Conservation (phyloP, 2,329 filamentous ascomycete genomes). For the Venturia nashicola region DNA sequence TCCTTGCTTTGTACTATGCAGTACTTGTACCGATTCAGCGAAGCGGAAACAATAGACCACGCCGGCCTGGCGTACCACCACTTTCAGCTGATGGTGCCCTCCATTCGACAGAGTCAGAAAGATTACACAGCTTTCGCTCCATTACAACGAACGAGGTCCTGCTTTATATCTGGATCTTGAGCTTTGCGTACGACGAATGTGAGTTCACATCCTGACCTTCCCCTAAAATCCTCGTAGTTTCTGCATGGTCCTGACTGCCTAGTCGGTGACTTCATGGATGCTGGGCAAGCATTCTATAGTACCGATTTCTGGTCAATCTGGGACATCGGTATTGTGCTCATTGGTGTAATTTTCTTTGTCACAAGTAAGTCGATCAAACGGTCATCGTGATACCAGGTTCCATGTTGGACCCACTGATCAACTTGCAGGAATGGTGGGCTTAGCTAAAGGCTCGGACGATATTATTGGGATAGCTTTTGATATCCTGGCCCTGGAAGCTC, state of each 20-base stretch:
- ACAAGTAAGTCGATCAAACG: conserved; percentile 44
- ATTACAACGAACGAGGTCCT: conserved; percentile 59
- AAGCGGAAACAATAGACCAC: neutral
- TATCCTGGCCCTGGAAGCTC: conserved; percentile 74
- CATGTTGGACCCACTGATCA: neutral
- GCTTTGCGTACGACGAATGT: conserved; percentile 74
- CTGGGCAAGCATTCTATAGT: conserved; percentile 74
- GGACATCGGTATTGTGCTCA: conserved; percentile 52
- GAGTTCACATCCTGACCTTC: neutral
- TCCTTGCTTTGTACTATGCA: conserved; percentile 73
- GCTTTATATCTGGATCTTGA: conserved; percentile 75
- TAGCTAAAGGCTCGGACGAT: conserved; percentile 44
- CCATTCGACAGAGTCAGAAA: neutral
- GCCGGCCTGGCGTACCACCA: conserved; percentile 4
- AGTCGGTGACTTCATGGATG: conserved; percentile 56
- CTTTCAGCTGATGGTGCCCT: neutral
- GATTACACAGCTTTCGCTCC: conserved; percentile 43
- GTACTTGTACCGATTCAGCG: conserved; percentile 52
- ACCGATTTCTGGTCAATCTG: conserved; percentile 71
- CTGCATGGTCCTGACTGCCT: conserved; percentile 20
- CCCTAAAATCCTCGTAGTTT: no score
- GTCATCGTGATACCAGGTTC: neutral
- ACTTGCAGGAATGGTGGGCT: conserved; percentile 49
- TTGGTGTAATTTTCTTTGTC: conserved; percentile 58
- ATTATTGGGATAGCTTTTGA: conserved; percentile 77